Evolutionary conservation across 148 eudicot genomes (phyloP).

Genomic region (Beta vulgaris): DNA sequence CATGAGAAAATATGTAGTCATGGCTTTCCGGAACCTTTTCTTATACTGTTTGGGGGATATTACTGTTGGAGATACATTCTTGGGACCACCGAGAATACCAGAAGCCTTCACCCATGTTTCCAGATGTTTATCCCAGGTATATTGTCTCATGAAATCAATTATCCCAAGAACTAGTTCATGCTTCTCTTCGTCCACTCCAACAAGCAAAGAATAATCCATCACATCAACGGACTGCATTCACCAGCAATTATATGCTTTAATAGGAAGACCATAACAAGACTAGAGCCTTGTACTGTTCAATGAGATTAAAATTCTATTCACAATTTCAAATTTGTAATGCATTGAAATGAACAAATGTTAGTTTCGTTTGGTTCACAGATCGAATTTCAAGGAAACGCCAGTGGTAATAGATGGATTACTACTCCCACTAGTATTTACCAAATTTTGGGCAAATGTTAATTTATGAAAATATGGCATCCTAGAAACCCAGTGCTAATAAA

Average conservation of each 20-base stretch:
- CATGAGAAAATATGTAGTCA: constrained; percentile 89
- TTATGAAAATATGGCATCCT: too few species aligned
- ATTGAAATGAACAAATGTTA: too few species aligned
- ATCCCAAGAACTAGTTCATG: constrained; percentile 94
- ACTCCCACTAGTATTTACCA: neutral
- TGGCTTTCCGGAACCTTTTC: constrained; percentile 92
- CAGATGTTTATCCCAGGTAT: constrained; percentile 97
- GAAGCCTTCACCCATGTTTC: constrained; percentile 98
- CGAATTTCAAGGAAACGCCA: neutral
- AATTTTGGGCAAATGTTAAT: neutral
- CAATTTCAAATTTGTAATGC: neutral
- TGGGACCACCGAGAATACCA: constrained; percentile 91
- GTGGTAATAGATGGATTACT: neutral
- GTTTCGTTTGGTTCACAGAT: neutral
- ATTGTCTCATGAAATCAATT: constrained; percentile 97
- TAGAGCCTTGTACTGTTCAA: too few species aligned
- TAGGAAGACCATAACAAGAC: too few species aligned
- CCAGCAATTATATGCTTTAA: neutral
- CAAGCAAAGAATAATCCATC: constrained; percentile 92
- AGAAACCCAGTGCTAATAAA: neutral
- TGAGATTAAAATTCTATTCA: too few species aligned
- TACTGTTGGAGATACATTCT: constrained; percentile 81
- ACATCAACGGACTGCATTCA: constrained; percentile 85
- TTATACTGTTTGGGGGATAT: constrained; percentile 94
- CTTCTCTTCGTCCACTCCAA: constrained; percentile 88